A percentile compares a stretch with the other conserved stretches of the same genome.
Evolutionary conservation across 148 eudicot genomes (phyloP).

Genomic region (Rhododendron williamsianum): DNA sequence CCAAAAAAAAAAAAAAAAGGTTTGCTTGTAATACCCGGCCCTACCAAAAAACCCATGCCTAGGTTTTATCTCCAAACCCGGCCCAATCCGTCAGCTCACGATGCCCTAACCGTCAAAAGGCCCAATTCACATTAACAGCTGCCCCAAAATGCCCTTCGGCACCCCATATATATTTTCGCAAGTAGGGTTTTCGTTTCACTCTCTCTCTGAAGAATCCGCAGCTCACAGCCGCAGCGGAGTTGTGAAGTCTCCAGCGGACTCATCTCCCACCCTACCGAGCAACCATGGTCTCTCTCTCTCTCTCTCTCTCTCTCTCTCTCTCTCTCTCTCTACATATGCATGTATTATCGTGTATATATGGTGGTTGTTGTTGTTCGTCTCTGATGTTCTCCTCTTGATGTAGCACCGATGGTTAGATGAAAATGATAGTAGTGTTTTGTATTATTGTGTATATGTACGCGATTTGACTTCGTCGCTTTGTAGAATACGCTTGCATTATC

Average conservation of each 20-base stretch:
- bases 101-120: not conserved
- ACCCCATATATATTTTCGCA: not conserved
- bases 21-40: not conserved
- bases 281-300: slow-evolving; percentile 8
- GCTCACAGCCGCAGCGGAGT: slow-evolving; percentile 2
- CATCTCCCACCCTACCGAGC: not conserved
- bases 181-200: not conserved
- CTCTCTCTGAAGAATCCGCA: not conserved
- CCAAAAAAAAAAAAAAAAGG: too few species aligned
- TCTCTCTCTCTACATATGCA: not conserved
- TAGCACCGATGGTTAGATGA: not conserved
- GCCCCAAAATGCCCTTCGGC: slow-evolving; percentile 3
- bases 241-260: not conserved
- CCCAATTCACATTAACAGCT: not conserved
- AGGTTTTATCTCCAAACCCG: not conserved
- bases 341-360: not conserved
- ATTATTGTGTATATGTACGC: too few species aligned
- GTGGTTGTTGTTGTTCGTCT: not conserved
- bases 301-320: slow-evolving; percentile 1
- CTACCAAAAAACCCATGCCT: not conserved
- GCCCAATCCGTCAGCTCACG: not conserved
- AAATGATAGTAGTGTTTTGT: too few species aligned
- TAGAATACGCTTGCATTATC: not conserved
- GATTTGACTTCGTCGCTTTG: too few species aligned
- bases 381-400: not conserved